A percentile compares a stretch with the other conserved stretches of the same genome.
phyloP scores from a whole-genome alignment of 2,329 filamentous ascomycete species.

The Raffaelea arxii region DNA sequence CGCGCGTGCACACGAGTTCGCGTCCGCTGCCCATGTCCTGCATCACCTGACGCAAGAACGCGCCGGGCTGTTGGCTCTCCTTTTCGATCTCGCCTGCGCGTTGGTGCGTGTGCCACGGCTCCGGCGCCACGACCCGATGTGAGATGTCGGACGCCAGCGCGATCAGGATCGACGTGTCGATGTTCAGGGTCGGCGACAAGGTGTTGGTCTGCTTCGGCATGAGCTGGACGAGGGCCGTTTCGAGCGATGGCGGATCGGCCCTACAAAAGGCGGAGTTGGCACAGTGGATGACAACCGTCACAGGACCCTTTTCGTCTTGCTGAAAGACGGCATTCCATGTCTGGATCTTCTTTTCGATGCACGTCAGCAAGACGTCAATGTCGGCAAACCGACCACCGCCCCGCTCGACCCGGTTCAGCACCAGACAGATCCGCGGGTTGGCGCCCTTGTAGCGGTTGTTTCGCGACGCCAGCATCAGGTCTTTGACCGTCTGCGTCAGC shows the following conservation, averaged over 20 bases:
- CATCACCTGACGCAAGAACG: constrained; percentile 46
- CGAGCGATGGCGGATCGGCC: constrained; percentile 11
- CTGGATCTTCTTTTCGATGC: background rate
- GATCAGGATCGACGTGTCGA: constrained; percentile 57
- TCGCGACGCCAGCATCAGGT: constrained; percentile 19
- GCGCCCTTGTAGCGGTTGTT: constrained; percentile 18
- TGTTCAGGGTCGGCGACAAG: constrained; percentile 35
- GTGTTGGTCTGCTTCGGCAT: constrained; percentile 14
- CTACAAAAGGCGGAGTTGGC: constrained; percentile 16
- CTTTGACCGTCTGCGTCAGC: constrained; percentile 16
- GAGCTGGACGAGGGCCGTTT: constrained; percentile 13
- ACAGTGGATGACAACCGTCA: constrained; percentile 17
- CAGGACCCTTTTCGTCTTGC: constrained; percentile 12
- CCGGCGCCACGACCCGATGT: constrained; percentile 32
- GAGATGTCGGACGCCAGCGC: constrained; percentile 67
- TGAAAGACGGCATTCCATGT: background rate
- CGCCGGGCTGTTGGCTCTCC: constrained; percentile 50
- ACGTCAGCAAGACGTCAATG: constrained; percentile 18
- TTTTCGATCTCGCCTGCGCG: constrained; percentile 56
- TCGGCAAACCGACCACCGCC: constrained; percentile 15
- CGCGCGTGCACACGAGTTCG: constrained; percentile 54
- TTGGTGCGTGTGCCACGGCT: constrained; percentile 40
- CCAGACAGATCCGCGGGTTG: constrained; percentile 15
- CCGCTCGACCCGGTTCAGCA: constrained; percentile 19
- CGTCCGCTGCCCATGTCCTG: constrained; percentile 47